Conservation (phyloP, 352 stramenopile genomes). For the Halophytophthora polymorphica region DNA sequence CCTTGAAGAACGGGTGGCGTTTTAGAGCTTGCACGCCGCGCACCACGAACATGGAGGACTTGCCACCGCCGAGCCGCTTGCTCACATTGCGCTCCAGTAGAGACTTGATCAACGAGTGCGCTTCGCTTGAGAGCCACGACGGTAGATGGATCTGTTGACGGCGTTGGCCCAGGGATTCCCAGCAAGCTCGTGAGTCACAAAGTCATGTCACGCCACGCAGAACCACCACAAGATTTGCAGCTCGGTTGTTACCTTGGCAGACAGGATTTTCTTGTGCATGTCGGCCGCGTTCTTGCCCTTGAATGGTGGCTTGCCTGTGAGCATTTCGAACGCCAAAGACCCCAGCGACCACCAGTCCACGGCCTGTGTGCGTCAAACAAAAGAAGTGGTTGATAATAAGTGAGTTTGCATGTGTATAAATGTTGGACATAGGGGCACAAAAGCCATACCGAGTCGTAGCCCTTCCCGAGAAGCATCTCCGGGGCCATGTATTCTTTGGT, state of each 20-base stretch:
- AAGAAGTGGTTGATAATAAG: constrained; percentile 3
- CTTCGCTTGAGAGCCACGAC: constrained; percentile 78
- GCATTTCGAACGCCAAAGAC: constrained; percentile 78
- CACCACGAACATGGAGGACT: constrained; percentile 97
- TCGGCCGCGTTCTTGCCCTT: constrained; percentile 67
- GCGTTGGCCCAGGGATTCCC: background rate
- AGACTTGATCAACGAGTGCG: constrained; percentile 94
- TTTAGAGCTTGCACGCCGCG: constrained; percentile 95
- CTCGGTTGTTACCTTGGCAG: constrained; percentile 45
- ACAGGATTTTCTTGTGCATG: constrained; percentile 77
- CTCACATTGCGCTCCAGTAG: constrained; percentile 96
- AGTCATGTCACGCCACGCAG: no score
- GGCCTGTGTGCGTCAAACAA: constrained; percentile 29
- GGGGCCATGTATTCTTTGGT: constrained; percentile 88
- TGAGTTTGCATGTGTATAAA: background rate
- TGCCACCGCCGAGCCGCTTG: constrained; percentile 91
- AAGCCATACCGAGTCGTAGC: constrained; percentile 62
- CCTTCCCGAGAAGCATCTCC: constrained; percentile 82
- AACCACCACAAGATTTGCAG: background rate
- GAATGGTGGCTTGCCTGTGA: constrained; percentile 71
- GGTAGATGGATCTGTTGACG: constrained; percentile 63
- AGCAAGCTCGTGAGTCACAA: background rate
- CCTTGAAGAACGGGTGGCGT: constrained; percentile 92
- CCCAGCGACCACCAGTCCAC: constrained; percentile 86
- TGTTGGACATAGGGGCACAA: background rate